These are phyloP conservation scores for Ceratobasidium sp. DNA, from an alignment of 1,284 basidiomycete species.

Conservation along the genomic window DNA sequence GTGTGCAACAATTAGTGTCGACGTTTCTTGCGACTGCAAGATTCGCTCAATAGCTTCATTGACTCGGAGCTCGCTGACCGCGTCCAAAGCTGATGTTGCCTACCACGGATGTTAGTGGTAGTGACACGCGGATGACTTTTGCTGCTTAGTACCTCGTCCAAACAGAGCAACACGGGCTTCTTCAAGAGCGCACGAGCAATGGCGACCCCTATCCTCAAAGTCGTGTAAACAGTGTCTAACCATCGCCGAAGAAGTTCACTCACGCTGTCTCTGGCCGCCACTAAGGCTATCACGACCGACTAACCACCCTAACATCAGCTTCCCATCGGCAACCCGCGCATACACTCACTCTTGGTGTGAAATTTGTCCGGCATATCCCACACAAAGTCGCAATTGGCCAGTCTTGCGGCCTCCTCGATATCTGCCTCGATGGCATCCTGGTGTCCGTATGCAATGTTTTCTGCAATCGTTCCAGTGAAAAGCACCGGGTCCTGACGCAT, in stretches of 20 bases:
- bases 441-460: constrained; percentile 92
- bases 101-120: constrained; percentile 2
- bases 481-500: constrained; percentile 69
- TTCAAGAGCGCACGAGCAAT: constrained; percentile 77
- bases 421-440: constrained; percentile 75
- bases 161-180: constrained; percentile 78
- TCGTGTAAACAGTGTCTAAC: background rate
- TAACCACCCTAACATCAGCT: constrained; percentile 46
- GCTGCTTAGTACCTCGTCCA: constrained; percentile 69
- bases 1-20: constrained; percentile 89
- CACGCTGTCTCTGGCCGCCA: constrained; percentile 69
- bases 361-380: constrained; percentile 88
- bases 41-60: constrained; percentile 93
- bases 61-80: constrained; percentile 85
- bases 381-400: constrained; percentile 96
- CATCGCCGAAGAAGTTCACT: constrained; percentile 51
- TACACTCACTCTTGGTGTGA: constrained; percentile 68
- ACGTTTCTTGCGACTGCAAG: constrained; percentile 74
- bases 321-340: constrained; percentile 48
- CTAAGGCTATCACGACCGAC: constrained; percentile 77
- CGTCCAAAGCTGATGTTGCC: constrained; percentile 75
- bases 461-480: constrained; percentile 87
- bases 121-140: background rate
- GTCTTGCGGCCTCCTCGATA: constrained; percentile 85
- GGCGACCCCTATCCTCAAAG: constrained; percentile 45